phyloP scores from a whole-genome alignment of 2,329 filamentous ascomycete genomes.

The Stachybotrys chartarum region DNA sequence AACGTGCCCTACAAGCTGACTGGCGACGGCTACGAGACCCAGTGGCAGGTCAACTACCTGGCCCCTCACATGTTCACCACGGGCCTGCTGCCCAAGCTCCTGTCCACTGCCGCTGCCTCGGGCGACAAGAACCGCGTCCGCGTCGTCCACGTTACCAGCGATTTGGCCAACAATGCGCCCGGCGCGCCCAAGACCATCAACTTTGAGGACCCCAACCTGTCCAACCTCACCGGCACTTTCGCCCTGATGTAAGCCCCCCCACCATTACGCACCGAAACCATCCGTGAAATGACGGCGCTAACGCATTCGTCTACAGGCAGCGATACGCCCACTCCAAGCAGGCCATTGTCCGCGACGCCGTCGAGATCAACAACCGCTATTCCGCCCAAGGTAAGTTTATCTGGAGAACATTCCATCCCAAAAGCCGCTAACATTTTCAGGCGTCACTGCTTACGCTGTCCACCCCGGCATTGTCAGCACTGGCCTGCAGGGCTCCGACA shows the following conservation, averaged over 20 bases:
- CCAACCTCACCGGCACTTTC: slow-evolving; percentile 7
- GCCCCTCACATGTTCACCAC: slow-evolving; percentile 12
- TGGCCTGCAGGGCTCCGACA: slow-evolving; percentile 9
- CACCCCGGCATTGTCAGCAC: slow-evolving; percentile 15
- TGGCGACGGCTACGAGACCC: slow-evolving; percentile 11
- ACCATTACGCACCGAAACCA: background rate
- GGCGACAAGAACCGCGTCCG: slow-evolving; percentile 10
- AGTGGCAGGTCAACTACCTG: slow-evolving; percentile 14
- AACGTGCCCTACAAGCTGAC: slow-evolving; percentile 11
- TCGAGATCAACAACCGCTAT: slow-evolving; percentile 11
- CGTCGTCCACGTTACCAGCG: slow-evolving; percentile 16
- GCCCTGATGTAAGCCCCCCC: background rate
- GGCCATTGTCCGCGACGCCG: slow-evolving; percentile 11
- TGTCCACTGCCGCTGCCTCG: slow-evolving; percentile 7
- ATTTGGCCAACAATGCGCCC: slow-evolving; percentile 9
- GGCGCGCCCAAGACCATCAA: slow-evolving; percentile 12
- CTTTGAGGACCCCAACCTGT: slow-evolving; percentile 14
- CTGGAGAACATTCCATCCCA: background rate
- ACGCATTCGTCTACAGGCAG: slow-evolving; percentile 3
- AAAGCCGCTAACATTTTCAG: slow-evolving; percentile 1
- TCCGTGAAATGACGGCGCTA: background rate
- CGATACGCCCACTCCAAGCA: slow-evolving; percentile 14
- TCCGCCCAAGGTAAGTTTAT: slow-evolving; percentile 2
- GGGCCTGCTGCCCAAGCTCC: slow-evolving; percentile 8
- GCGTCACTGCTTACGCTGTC: slow-evolving; percentile 15